Conservation (phyloP, 139 green algal species). For the Tetradesmus lagerheimii region DNA sequence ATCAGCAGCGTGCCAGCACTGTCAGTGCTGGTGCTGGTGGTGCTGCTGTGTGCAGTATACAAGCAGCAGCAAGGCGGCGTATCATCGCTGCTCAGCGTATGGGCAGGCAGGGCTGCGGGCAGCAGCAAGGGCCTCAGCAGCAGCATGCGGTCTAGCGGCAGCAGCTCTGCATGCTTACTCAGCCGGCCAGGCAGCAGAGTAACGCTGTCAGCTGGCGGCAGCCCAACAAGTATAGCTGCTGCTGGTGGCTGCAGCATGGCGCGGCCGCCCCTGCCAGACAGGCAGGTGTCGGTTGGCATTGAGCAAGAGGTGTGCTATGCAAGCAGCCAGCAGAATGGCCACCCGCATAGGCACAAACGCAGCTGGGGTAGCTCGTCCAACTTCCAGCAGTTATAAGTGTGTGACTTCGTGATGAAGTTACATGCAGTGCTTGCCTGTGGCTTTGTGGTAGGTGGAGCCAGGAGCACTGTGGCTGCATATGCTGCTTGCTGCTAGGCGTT, state of each 20-base stretch:
- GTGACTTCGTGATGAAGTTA: too few relatives aligned
- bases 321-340: conserved; percentile 11
- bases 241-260: neutral
- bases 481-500: neutral
- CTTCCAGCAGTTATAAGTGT: conserved; percentile 32
- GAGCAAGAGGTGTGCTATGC: conserved; percentile 32
- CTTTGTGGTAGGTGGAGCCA: neutral
- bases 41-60: conserved; percentile 15
- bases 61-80: conserved; percentile 28
- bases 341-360: conserved; percentile 35
- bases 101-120: conserved; percentile 28
- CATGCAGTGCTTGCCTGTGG: neutral
- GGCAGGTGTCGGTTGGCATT: neutral
- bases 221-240: neutral
- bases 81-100: neutral
- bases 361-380: conserved; percentile 39
- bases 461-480: neutral
- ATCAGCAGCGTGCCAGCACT: conserved; percentile 30
- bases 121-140: conserved; percentile 1
- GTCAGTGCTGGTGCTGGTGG: conserved; percentile 24
- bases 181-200: conserved; percentile 11
- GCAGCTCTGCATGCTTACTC: neutral
- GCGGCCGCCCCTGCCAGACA: neutral
- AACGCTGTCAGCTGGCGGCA: neutral
- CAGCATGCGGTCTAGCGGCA: neutral